phyloP scores from a whole-genome alignment of 2,329 filamentous ascomycete species.

The Pseudofabraea citricarpa region DNA sequence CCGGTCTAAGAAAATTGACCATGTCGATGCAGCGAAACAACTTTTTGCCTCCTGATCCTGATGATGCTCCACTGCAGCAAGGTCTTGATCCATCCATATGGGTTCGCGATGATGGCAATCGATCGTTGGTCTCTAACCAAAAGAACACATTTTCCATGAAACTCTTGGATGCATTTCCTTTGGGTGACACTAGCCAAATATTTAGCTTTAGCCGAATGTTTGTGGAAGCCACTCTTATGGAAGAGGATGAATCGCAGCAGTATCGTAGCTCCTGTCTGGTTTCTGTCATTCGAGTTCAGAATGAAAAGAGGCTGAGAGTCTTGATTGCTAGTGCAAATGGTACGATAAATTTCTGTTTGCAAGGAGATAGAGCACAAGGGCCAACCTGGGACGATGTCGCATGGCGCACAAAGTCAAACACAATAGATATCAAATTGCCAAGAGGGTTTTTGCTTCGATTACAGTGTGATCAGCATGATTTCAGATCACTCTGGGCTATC shows the following conservation, averaged over 20 bases:
- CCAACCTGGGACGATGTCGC: conserved; percentile 77
- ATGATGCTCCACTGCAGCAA: conserved; percentile 66
- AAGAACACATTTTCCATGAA: conserved; percentile 28
- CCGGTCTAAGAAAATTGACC: conserved; percentile 67
- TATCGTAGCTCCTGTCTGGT: conserved; percentile 70
- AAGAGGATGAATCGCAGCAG: conserved; percentile 63
- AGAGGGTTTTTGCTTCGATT: conserved; percentile 71
- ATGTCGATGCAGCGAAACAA: conserved; percentile 82
- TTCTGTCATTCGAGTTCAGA: conserved; percentile 66
- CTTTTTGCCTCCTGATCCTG: conserved; percentile 62
- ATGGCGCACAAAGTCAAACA: conserved; percentile 66
- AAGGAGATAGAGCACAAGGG: conserved; percentile 60
- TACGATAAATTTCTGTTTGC: conserved; percentile 69
- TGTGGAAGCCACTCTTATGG: conserved; percentile 70
- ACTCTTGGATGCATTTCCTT: conserved; percentile 63
- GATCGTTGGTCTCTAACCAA: conserved; percentile 21
- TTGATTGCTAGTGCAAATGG: conserved; percentile 77
- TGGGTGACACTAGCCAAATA: conserved; percentile 67
- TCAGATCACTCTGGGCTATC: conserved; percentile 73
- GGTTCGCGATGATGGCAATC: conserved; percentile 55
- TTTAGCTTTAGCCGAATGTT: conserved; percentile 79
- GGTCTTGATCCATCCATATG: conserved; percentile 78
- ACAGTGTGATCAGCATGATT: conserved; percentile 71
- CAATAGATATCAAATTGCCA: conserved; percentile 65
- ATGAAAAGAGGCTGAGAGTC: conserved; percentile 66